Percentiles rank a stretch among this genome's conserved stretches.
phyloP scores from a whole-genome alignment of 805 yeast species.

The Myxozyma kluyveri region DNA sequence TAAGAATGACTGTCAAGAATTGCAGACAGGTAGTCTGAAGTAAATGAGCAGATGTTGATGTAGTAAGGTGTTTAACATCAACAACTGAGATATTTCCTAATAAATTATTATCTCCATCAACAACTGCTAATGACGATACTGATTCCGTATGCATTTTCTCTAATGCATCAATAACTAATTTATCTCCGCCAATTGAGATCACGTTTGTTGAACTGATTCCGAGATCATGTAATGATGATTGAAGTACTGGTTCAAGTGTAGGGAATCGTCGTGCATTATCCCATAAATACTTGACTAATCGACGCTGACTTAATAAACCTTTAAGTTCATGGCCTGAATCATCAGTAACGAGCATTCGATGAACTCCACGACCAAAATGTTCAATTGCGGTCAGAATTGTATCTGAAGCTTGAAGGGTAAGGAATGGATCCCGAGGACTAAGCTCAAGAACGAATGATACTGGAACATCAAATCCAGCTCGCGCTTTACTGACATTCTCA shows the following conservation, averaged over 20 bases:
- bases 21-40: constrained; percentile 80
- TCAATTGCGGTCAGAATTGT: constrained; percentile 74
- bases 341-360: constrained; percentile 77
- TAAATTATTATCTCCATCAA: constrained; percentile 70
- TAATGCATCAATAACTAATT: constrained; percentile 80
- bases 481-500: constrained; percentile 57
- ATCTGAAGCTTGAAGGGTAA: constrained; percentile 62
- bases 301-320: constrained; percentile 88
- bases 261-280: constrained; percentile 87
- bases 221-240: constrained; percentile 61
- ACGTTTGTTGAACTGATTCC: constrained; percentile 73
- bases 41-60: constrained; percentile 80
- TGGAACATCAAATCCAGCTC: constrained; percentile 85
- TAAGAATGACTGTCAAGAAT: constrained; percentile 80
- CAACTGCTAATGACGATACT: constrained; percentile 88
- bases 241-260: constrained; percentile 70
- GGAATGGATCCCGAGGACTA: constrained; percentile 84
- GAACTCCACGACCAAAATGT: constrained; percentile 91
- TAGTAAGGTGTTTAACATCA: constrained; percentile 76
- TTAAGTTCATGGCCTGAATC: constrained; percentile 51
- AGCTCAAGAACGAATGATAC: constrained; percentile 82
- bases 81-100: constrained; percentile 93
- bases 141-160: constrained; percentile 74
- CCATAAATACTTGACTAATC: constrained; percentile 83
- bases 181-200: constrained; percentile 81